phyloP scores from a whole-genome alignment of 2,329 filamentous ascomycete species.

The Colletotrichum sublineola region DNA sequence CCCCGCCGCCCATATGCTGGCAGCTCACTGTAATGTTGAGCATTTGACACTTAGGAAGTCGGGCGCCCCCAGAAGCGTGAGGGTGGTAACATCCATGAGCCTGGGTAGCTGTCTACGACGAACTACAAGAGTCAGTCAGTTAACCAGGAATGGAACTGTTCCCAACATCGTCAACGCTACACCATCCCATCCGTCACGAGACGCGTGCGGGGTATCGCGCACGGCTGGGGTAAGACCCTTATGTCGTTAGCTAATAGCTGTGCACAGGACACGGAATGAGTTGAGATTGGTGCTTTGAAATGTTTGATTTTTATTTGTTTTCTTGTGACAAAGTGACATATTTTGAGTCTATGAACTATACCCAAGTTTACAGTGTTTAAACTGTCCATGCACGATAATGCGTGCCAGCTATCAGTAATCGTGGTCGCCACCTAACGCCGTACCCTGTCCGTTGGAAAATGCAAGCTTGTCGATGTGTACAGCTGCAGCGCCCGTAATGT shows the following conservation, averaged over 20 bases:
- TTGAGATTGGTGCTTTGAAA: neutral
- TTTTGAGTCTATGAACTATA: neutral
- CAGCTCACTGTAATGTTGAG: neutral
- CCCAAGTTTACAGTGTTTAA: neutral
- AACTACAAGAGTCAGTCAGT: conserved; percentile 2
- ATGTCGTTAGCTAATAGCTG: neutral
- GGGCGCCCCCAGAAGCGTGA: conserved; percentile 8
- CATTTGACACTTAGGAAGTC: conserved; percentile 2
- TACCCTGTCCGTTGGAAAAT: conserved; percentile 14
- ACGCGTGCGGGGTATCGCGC: conserved; percentile 36
- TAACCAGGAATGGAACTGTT: conserved; percentile 16
- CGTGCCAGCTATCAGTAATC: conserved; percentile 13
- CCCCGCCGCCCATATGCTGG: conserved; percentile 35
- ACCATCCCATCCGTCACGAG: conserved; percentile 25
- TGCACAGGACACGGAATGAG: neutral
- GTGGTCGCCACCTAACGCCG: conserved; percentile 23
- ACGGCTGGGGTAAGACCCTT: conserved; percentile 23
- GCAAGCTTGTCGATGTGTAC: neutral
- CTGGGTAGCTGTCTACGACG: conserved; percentile 10
- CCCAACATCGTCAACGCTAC: conserved; percentile 9
- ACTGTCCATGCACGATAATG: conserved; percentile 17
- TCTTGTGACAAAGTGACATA: neutral
- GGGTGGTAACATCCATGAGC: conserved; percentile 8
- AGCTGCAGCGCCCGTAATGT: neutral
- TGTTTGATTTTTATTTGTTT: neutral